Evolutionary conservation across 2,329 filamentous ascomycete genomes (phyloP).

Genomic region (Dactylellina parvicollis): DNA sequence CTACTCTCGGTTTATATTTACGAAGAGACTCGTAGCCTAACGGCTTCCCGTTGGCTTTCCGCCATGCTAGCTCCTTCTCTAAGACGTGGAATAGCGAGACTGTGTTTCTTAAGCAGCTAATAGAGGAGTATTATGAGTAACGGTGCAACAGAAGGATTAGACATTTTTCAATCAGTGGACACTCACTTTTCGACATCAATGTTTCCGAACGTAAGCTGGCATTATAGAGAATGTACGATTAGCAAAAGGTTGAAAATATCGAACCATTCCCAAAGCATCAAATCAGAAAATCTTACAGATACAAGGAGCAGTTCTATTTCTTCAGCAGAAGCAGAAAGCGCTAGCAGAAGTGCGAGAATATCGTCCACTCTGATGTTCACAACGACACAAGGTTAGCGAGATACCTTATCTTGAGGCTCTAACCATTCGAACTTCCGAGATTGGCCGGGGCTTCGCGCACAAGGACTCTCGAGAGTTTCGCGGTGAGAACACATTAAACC

Average conservation of each 20-base stretch:
- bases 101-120: conserved; percentile 84
- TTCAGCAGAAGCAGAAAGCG: conserved; percentile 80
- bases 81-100: conserved; percentile 91
- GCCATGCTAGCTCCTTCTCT: conserved; percentile 87
- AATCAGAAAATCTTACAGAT: conserved; percentile 63
- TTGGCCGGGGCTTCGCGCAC: too few relatives aligned
- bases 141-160: not conserved
- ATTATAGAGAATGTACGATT: not conserved
- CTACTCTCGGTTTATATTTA: conserved; percentile 80
- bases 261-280: not conserved
- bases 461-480: too few relatives aligned
- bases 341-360: conserved; percentile 85
- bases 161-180: not conserved
- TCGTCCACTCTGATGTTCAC: conserved; percentile 81
- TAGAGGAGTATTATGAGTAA: not conserved
- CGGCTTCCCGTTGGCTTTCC: conserved; percentile 72
- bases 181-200: conserved; percentile 81
- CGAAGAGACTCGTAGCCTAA: conserved; percentile 78
- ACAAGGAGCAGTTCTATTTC: conserved; percentile 87
- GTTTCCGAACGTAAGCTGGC: conserved; percentile 83
- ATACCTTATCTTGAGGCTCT: not conserved
- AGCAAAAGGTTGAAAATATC: not conserved
- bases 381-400: conserved; percentile 34
- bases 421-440: not conserved
- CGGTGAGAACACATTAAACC: not conserved